Conservation (phyloP, 805 yeast species). For the Pichia nanzhaoensis region DNA sequence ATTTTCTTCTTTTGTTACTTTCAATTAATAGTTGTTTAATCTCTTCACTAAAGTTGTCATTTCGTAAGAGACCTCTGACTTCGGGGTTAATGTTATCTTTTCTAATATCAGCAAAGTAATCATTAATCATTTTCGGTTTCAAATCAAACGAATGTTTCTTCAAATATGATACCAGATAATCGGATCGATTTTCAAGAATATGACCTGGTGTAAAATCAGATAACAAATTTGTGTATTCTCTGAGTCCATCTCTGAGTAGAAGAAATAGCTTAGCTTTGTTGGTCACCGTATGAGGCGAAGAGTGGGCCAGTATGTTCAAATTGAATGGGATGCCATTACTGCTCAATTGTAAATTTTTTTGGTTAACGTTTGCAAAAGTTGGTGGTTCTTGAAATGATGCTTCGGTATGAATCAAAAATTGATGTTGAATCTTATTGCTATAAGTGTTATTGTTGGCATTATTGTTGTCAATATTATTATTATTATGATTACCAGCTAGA, state of each 20-base stretch:
- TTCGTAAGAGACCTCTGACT: constrained; percentile 13
- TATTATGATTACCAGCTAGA: too few species aligned
- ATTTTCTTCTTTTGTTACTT: constrained; percentile 23
- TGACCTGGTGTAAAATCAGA: constrained; percentile 13
- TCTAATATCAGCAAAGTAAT: constrained; percentile 20
- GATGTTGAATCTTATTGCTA: neutral
- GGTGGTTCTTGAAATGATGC: constrained; percentile 9
- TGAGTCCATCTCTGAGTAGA: constrained; percentile 20
- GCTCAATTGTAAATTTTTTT: neutral
- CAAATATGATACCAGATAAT: constrained; percentile 21
- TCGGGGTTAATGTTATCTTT: constrained; percentile 18
- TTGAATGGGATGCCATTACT: too few species aligned
- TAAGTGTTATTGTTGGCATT: too few species aligned
- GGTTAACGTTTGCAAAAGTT: constrained; percentile 9
- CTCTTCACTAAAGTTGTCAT: constrained; percentile 8
- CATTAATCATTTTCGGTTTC: constrained; percentile 24
- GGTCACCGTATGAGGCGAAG: neutral
- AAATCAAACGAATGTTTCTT: constrained; percentile 15
- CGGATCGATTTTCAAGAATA: constrained; percentile 18
- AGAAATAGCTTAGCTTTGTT: constrained; percentile 10
- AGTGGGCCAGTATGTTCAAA: neutral
- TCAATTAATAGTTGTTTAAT: constrained; percentile 21
- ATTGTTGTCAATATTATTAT: too few species aligned
- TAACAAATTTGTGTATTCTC: constrained; percentile 19
- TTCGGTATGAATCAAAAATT: neutral